Evolutionary conservation across 306 rosid species (phyloP), one percentile per base, ranked within the genome.

Genomic region (Heteromeles arbutifolia): DNA sequence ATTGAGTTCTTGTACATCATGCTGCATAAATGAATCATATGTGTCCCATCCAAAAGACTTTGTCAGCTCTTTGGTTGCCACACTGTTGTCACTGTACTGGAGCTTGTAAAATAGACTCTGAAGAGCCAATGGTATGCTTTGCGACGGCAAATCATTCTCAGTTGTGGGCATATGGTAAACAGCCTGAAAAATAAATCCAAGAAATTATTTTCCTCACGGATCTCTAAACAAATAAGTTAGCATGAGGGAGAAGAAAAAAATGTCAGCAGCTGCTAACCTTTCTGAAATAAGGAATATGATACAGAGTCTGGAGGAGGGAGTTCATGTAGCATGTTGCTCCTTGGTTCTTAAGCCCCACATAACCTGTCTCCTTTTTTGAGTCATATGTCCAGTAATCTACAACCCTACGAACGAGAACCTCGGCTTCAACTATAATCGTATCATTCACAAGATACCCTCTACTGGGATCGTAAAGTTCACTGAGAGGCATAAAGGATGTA

Each of bases 1-100:
- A 68, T 92, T 92, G 34, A 92, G 85, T 77, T 92, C 97, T 81
- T 92, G 97, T 72, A 92, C 97, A 84, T 92, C 97, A 82, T 92
- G 97, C 84, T 92, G 97, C 97, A 92, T 87, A 84, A 92, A 92
- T 72, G 97, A 92, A 84, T 92, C 97, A 77, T 90, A 88, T 4
- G 97, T 92, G 83, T 92, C 97, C 97, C 97, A 92, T 76, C 97
- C 97, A 84, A 92, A 92, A 52, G 97, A 92, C 74, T 92, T 92
- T 5, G 97, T 92, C 78, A 92, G 81, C 84, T 92, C 97, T 87
- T 92, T 92, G 65, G 97, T 92, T 75, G 96, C 96, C 32, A 92
- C 93, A 80, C 97, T 92, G 73, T 83, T 83, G 82, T 90, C 97
- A 83, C 93, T 90, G 76, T 90, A 92, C 81, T 92, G 97, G 78